A percentile compares a stretch with the other conserved stretches of the same genome.
phyloP scores from a whole-genome alignment of 2,329 filamentous ascomycete genomes.

The Trichoderma cornu-damae region DNA sequence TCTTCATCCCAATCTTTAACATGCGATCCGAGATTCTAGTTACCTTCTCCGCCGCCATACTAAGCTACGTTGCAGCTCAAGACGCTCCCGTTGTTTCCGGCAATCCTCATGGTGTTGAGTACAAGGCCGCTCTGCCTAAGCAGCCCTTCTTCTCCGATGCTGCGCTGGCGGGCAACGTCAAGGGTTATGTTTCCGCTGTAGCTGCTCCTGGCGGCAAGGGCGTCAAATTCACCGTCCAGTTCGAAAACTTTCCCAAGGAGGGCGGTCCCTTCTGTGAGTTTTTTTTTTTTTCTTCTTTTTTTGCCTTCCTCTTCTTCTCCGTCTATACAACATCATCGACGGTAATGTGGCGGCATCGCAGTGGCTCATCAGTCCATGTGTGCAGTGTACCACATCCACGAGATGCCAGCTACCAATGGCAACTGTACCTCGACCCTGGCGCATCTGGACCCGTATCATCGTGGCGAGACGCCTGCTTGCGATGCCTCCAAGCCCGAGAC shows the following conservation, averaged over 20 bases:
- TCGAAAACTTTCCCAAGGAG: conserved; percentile 54
- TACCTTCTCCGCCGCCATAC: conserved; percentile 27
- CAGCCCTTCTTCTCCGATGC: conserved; percentile 46
- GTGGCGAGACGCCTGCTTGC: conserved; percentile 59
- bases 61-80: conserved; percentile 29
- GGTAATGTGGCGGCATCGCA: not conserved
- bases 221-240: conserved; percentile 49
- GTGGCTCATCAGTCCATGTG: conserved; percentile 1
- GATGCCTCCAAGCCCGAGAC: conserved; percentile 51
- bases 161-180: conserved; percentile 48
- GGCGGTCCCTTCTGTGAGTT: conserved; percentile 57
- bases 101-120: conserved; percentile 53
- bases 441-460: conserved; percentile 66
- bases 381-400: conserved; percentile 69
- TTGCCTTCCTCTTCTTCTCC: not conserved
- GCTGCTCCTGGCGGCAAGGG: conserved; percentile 48
- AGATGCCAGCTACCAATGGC: conserved; percentile 54
- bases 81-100: conserved; percentile 48
- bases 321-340: too few relatives aligned
- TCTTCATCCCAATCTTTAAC: too few relatives aligned
- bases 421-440: conserved; percentile 65
- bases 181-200: conserved; percentile 46
- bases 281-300: not conserved
- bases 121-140: conserved; percentile 52
- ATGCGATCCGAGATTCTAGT: conserved; percentile 22